Evolutionary conservation across 345 rosid genomes (phyloP).

Genomic region (Erucastrum elatum): DNA sequence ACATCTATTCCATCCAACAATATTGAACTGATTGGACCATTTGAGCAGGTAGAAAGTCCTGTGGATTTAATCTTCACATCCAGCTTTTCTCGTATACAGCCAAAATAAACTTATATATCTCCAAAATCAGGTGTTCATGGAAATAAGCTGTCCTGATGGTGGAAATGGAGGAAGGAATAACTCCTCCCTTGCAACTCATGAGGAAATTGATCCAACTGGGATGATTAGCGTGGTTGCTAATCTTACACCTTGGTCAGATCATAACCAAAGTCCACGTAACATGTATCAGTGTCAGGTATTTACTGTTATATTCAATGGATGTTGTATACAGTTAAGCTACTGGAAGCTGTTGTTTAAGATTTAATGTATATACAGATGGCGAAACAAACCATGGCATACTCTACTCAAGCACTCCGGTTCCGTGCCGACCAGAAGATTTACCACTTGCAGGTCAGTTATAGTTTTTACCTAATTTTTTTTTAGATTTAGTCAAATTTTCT

Average conservation of each 20-base stretch:
- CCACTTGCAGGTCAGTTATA: conserved; percentile 78
- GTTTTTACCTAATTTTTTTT: no score
- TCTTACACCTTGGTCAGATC: conserved; percentile 99
- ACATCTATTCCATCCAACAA: conserved; percentile 49
- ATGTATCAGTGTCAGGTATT: conserved; percentile 98
- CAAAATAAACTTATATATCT: conserved; percentile 4
- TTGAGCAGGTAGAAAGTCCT: conserved; percentile 75
- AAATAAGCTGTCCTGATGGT: conserved; percentile 95
- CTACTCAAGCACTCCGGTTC: conserved; percentile 71
- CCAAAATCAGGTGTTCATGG: conserved; percentile 78
- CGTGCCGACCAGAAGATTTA: conserved; percentile 97
- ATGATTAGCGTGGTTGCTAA: conserved; percentile 98
- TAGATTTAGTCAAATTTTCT: not conserved
- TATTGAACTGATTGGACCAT: conserved; percentile 88
- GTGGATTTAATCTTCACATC: conserved; percentile 6
- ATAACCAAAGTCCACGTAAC: conserved; percentile 97
- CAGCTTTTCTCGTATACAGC: conserved; percentile 14
- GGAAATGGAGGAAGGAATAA: conserved; percentile 87
- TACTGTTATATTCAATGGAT: conserved; percentile 7
- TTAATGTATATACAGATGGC: conserved; percentile 69
- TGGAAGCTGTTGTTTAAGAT: conserved; percentile 7
- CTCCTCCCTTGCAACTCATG: conserved; percentile 77
- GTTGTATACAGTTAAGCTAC: not conserved
- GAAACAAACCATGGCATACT: conserved; percentile 94
- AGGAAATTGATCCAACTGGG: conserved; percentile 90